A percentile compares a stretch with the other conserved stretches of the same genome.
phyloP scores from a whole-genome alignment of 441 rosid genomes.

The Bruguiera hainesii region DNA sequence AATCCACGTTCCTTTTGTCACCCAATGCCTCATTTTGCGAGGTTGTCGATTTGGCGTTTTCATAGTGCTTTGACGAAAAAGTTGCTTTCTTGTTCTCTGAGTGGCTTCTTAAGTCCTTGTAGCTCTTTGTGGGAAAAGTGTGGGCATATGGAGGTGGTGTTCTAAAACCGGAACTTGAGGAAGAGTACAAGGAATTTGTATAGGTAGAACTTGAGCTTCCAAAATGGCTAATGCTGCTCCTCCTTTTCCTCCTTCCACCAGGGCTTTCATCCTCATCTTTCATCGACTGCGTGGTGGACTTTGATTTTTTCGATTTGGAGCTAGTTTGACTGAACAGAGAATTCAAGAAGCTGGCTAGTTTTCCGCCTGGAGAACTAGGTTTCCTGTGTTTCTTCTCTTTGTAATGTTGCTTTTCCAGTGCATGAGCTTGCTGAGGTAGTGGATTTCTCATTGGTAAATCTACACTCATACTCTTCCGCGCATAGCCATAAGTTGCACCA shows the following conservation, averaged over 20 bases:
- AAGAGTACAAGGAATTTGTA: conserved; percentile 52
- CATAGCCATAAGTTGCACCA: conserved; percentile 35
- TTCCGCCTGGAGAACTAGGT: conserved; percentile 92
- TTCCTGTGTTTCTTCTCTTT: conserved; percentile 77
- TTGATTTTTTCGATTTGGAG: conserved; percentile 68
- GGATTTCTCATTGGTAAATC: conserved; percentile 52
- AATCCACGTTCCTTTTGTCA: conserved; percentile 31
- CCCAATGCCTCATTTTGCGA: conserved; percentile 22
- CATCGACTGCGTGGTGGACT: conserved; percentile 43
- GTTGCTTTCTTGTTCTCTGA: conserved; percentile 47
- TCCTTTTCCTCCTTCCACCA: conserved; percentile 64
- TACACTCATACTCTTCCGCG: conserved; percentile 63
- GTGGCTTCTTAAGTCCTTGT: conserved; percentile 47
- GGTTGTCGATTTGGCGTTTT: conserved; percentile 25
- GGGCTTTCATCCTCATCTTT: conserved; percentile 65
- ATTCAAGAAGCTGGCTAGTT: conserved; percentile 88
- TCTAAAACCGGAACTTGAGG: conserved; percentile 70
- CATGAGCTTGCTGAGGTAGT: conserved; percentile 34
- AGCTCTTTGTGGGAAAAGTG: conserved; percentile 56
- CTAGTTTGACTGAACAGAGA: conserved; percentile 72
- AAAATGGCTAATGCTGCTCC: conserved; percentile 90
- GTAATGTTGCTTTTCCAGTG: conserved; percentile 37
- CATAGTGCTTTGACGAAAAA: conserved; percentile 28
- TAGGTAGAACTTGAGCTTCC: conserved; percentile 47
- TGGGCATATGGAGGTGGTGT: conserved; percentile 65